Evolutionary conservation across 1,139 yeast species (phyloP).

Genomic region (Suhomyces choctaworum): DNA sequence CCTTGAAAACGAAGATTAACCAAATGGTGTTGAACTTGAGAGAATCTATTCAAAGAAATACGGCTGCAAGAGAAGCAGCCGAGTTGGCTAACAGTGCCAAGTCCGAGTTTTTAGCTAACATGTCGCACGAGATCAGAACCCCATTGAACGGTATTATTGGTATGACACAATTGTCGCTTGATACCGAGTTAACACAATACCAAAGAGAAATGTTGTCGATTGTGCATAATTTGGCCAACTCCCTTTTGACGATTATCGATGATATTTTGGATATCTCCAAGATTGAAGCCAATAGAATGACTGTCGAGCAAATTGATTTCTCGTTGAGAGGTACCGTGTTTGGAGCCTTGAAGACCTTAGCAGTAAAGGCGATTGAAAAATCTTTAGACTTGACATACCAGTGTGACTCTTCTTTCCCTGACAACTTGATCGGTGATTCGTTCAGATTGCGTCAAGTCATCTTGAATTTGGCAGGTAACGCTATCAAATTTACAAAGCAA

Average conservation of each 20-base stretch:
- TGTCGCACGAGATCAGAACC: constrained; percentile 89
- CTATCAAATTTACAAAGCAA: constrained; percentile 78
- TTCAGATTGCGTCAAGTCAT: constrained; percentile 84
- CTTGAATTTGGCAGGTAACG: constrained; percentile 81
- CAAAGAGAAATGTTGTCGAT: constrained; percentile 88
- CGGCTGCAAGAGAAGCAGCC: constrained; percentile 93
- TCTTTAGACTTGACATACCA: constrained; percentile 77
- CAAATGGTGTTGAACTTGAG: constrained; percentile 88
- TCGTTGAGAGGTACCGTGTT: constrained; percentile 82
- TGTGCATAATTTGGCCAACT: constrained; percentile 82
- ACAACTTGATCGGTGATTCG: constrained; percentile 81
- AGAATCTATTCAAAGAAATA: constrained; percentile 86
- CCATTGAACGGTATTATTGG: constrained; percentile 93
- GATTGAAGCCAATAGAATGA: constrained; percentile 91
- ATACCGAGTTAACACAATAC: constrained; percentile 82
- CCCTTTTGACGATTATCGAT: constrained; percentile 79
- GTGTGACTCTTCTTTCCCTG: constrained; percentile 85
- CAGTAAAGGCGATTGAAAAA: constrained; percentile 85
- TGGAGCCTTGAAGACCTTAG: constrained; percentile 83
- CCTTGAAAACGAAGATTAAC: constrained; percentile 83
- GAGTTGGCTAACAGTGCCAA: constrained; percentile 89
- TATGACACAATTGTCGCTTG: constrained; percentile 86
- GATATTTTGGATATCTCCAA: constrained; percentile 88
- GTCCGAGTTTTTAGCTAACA: constrained; percentile 85
- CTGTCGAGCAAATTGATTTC: constrained; percentile 84